These are phyloP conservation scores for Pelargonium citronellum DNA, from an alignment of 441 rosid genomes.

Conservation along the genomic window DNA sequence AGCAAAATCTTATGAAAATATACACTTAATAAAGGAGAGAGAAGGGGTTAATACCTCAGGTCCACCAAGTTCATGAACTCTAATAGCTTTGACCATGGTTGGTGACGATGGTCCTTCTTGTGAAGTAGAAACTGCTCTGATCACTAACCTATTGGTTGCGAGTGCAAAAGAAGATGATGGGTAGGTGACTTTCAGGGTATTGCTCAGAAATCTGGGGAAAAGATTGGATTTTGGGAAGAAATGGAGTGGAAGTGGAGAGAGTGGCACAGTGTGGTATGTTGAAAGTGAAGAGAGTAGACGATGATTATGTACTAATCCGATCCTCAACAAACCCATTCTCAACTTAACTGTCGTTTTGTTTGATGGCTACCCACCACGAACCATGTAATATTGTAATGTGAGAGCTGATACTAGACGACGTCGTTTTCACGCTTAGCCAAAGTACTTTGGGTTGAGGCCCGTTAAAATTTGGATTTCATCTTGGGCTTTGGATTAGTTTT, in stretches of 20 bases:
- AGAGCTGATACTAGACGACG: background rate
- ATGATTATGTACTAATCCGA: background rate
- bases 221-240: background rate
- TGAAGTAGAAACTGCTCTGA: conserved; percentile 25
- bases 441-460: too few species aligned
- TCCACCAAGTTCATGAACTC: conserved; percentile 76
- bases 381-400: background rate
- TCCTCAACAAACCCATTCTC: background rate
- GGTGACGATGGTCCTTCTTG: conserved; percentile 13
- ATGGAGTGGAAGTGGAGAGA: background rate
- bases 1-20: background rate
- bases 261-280: background rate
- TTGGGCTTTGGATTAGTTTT: too few species aligned
- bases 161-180: background rate
- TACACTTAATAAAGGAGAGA: background rate
- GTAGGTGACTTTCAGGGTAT: background rate
- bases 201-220: background rate
- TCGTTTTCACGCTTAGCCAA: background rate
- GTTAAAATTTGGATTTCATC: too few species aligned
- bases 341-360: background rate
- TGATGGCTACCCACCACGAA: background rate
- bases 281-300: too few species aligned
- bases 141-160: background rate
- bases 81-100: conserved; percentile 76
- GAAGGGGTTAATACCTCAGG: conserved; percentile 55